Conservation (phyloP, 177 flowering plant genomes). For the Vitis hybrid region DNA sequence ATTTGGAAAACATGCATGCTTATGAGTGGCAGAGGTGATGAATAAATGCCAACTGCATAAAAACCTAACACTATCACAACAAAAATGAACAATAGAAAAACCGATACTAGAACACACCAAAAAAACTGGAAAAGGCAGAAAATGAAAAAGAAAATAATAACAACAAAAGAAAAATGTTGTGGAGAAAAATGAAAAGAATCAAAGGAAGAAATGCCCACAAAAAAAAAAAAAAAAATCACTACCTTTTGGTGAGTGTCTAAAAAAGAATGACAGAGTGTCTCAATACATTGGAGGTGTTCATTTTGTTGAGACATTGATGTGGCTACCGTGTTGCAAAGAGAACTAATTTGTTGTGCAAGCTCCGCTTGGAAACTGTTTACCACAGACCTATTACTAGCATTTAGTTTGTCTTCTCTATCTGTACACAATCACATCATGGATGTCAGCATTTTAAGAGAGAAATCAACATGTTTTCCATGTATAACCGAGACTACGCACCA, state of each 20-base stretch:
- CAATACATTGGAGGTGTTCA: constrained; percentile 70
- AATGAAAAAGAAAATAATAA: neutral
- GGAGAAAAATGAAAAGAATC: no score
- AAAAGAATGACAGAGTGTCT: constrained; percentile 63
- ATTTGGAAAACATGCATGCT: neutral
- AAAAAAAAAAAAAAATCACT: neutral
- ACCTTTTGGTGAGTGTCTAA: constrained; percentile 69
- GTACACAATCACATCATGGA: neutral
- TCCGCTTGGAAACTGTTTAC: constrained; percentile 61
- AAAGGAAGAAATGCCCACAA: neutral
- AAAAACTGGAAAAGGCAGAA: neutral
- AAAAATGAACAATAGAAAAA: neutral
- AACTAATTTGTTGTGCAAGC: constrained; percentile 59
- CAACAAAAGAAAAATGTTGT: neutral
- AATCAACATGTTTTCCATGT: neutral
- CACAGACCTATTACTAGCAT: constrained; percentile 63
- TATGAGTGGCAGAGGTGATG: neutral
- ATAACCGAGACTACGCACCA: constrained; percentile 42
- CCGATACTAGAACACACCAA: neutral
- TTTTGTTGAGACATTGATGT: constrained; percentile 65
- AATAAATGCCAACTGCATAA: neutral
- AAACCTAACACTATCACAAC: neutral
- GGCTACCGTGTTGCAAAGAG: constrained; percentile 60
- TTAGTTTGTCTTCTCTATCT: constrained; percentile 88
- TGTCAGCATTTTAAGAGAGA: neutral